phyloP scores from a whole-genome alignment of 441 rosid genomes.

The Caryocar brasiliense region DNA sequence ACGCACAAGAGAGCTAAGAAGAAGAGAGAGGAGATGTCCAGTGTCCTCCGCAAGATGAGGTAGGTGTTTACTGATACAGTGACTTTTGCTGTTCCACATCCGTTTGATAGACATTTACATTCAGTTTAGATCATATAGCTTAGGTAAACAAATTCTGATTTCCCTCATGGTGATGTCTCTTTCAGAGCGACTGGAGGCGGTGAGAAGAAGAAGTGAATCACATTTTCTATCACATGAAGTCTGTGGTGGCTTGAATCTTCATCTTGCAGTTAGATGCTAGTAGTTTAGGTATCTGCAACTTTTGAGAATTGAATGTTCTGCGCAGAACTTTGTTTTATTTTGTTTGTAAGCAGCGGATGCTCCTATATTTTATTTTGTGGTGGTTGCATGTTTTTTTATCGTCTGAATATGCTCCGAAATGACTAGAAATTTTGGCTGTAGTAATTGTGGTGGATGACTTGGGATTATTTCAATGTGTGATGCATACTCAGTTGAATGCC shows the following conservation, averaged over 20 bases:
- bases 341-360: not conserved
- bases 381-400: too few relatives aligned
- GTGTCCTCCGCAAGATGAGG: constrained; percentile 51
- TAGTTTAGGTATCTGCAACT: not conserved
- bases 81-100: too few relatives aligned
- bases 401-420: too few relatives aligned
- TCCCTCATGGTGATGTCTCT: not conserved
- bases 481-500: too few relatives aligned
- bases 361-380: too few relatives aligned
- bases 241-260: too few relatives aligned
- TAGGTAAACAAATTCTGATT: too few relatives aligned
- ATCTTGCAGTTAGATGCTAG: not conserved
- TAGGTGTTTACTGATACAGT: too few relatives aligned
- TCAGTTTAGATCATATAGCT: not conserved
- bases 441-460: too few relatives aligned
- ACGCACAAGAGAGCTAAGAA: constrained; percentile 52
- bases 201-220: constrained; percentile 49
- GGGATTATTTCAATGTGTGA: too few relatives aligned
- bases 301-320: not conserved
- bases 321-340: not conserved
- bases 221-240: not conserved
- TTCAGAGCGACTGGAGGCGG: constrained; percentile 46
- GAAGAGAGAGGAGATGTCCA: constrained; percentile 56
- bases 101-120: not conserved
- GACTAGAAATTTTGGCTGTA: too few relatives aligned